Conservation (phyloP, 495 filamentous ascomycete genomes). For the Talaromyces stipitatus region DNA sequence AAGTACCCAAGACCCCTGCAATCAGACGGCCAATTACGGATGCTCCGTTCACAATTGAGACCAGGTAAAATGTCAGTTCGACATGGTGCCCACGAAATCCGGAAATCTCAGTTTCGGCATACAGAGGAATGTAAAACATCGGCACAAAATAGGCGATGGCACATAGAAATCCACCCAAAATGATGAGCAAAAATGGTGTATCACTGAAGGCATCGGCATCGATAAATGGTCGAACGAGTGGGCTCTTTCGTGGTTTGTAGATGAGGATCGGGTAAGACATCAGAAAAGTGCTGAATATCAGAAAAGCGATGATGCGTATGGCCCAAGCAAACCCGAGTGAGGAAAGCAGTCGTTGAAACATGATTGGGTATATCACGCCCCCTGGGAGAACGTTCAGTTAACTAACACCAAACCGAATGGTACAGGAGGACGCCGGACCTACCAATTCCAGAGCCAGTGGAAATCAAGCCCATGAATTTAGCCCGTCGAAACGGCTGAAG, state of each 20-base stretch:
- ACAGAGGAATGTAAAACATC: slow-evolving; percentile 60
- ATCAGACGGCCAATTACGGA: slow-evolving; percentile 16
- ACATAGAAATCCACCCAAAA: background rate
- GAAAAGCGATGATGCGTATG: slow-evolving; percentile 60
- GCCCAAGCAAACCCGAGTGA: slow-evolving; percentile 65
- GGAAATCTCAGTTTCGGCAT: slow-evolving; percentile 24
- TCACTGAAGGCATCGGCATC: background rate
- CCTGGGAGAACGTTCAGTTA: slow-evolving; percentile 39
- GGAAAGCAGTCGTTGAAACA: slow-evolving; percentile 57
- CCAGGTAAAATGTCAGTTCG: slow-evolving; percentile 51
- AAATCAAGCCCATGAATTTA: slow-evolving; percentile 54
- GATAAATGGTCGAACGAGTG: background rate
- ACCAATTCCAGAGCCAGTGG: slow-evolving; percentile 44
- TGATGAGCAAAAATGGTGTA: background rate
- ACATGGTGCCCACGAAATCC: slow-evolving; percentile 43
- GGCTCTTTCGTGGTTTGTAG: slow-evolving; percentile 54
- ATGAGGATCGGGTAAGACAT: slow-evolving; percentile 54
- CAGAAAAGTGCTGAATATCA: slow-evolving; percentile 49
- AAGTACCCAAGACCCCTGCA: slow-evolving; percentile 23
- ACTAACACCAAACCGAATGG: background rate
- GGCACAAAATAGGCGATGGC: slow-evolving; percentile 50
- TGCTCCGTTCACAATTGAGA: slow-evolving; percentile 58
- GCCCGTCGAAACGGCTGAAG: slow-evolving; percentile 12
- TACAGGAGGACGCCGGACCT: background rate
- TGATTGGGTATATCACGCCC: slow-evolving; percentile 50